These are phyloP conservation scores for Cardamine resedifolia DNA, from an alignment of 345 rosid species.

Conservation along the genomic window DNA sequence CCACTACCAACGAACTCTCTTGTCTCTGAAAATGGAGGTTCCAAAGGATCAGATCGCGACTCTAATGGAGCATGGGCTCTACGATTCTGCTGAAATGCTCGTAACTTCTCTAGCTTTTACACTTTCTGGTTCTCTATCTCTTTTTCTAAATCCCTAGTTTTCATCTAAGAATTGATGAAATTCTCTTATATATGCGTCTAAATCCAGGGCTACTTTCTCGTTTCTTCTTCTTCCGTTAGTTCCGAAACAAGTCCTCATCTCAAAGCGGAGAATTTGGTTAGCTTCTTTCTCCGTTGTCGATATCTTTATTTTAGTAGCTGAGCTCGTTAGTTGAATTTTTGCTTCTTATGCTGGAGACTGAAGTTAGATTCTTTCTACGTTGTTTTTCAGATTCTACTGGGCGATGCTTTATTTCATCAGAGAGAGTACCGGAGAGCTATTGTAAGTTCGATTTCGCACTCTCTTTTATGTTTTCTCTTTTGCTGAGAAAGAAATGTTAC, in stretches of 20 bases:
- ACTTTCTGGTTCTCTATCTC: background rate
- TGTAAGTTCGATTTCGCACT: conserved; percentile 46
- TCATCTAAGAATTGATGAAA: conserved; percentile 2
- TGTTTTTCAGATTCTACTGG: conserved; percentile 70
- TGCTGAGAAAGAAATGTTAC: no score
- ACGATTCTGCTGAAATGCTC: conserved; percentile 78
- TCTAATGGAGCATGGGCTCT: conserved; percentile 77
- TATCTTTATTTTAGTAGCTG: background rate
- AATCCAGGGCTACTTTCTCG: conserved; percentile 78
- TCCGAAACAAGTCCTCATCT: conserved; percentile 77
- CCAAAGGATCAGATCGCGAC: conserved; percentile 77
- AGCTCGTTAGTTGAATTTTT: background rate
- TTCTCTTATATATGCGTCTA: background rate
- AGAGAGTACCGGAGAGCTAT: conserved; percentile 85
- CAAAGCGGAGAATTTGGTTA: conserved; percentile 88
- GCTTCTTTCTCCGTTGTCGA: conserved; percentile 8
- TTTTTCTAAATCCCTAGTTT: conserved; percentile 17
- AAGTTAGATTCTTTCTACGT: conserved; percentile 1
- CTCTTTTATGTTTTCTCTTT: no score
- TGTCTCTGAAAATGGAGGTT: conserved; percentile 60
- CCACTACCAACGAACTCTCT: conserved; percentile 32
- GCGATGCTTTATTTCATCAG: conserved; percentile 81
- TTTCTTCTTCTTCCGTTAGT: conserved; percentile 69
- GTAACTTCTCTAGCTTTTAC: conserved; percentile 40
- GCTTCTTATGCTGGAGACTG: background rate